Evolutionary conservation across 176 grass and related monocot species (phyloP), one percentile per base, ranked within the genome.

Genomic region (Phoenix dactylifera): DNA sequence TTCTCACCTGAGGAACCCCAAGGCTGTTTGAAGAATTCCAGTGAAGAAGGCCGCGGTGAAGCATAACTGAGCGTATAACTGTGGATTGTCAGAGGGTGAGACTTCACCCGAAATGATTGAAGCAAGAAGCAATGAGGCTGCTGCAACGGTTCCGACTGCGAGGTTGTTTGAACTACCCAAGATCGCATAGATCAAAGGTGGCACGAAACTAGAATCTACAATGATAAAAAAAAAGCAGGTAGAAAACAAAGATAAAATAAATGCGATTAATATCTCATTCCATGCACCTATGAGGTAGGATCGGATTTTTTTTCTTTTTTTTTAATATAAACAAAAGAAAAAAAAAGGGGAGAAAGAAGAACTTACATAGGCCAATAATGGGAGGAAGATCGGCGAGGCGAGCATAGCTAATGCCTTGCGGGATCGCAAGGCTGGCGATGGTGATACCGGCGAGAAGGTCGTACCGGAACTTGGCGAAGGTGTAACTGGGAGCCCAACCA

Each of bases 401-500:
- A 6, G 92, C 92, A 74, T 96, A 96, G 79, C 92, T 96, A 80
- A 96, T 96, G 60, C 92, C 92, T 77, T 96, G 92, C 4, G 92
- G 91, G 74, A 96, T 96, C 61, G 92, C 86, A 72, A 96, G 83
- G 83, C 87, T 96, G 87, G 92, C 80, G 58, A 96, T 90, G 55
- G 92, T 96, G 72, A 96, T 19, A 61, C 92, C 92, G 62, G 92
- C 83, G 64, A 96, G 75, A 59, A 96, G 77, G 79, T 96, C 92
- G 61, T 76, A 81, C 57, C 80, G 85, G 80, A 96, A 83, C 57
- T 79, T 73, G 22, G 9, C 71, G 66, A 85, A 2, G 44, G 22
- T 52, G 78, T 96, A 96, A 1, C 52, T 72, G 39, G 92, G 75
- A 4, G 16, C 80, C 92, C 92, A 96, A 66, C 85, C 87, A 2